phyloP scores from a whole-genome alignment of 1,284 basidiomycete genomes.

The Leucoagaricus sp. region DNA sequence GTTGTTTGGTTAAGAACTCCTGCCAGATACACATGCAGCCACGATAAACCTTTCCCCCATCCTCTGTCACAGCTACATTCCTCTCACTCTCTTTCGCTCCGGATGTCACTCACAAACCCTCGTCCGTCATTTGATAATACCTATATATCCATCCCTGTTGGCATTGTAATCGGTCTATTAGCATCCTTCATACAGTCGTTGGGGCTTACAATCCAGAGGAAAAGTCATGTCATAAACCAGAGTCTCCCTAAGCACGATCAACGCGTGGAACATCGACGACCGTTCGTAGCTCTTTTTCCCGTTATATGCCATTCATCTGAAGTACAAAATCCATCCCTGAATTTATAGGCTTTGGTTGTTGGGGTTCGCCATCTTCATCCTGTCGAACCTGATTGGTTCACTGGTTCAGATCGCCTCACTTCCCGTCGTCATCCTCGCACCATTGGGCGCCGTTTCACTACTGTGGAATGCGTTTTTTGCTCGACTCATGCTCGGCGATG shows the following conservation, averaged over 20 bases:
- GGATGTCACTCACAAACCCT: background rate
- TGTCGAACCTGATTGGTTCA: constrained; percentile 91
- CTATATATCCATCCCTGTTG: constrained; percentile 45
- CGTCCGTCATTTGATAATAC: background rate
- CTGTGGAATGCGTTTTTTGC: constrained; percentile 97
- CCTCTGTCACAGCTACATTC: background rate
- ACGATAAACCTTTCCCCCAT: constrained; percentile 2
- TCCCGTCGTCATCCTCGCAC: constrained; percentile 90
- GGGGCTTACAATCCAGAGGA: constrained; percentile 92
- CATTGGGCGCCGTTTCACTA: constrained; percentile 89
- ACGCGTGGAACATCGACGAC: constrained; percentile 74
- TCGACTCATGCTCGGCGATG: constrained; percentile 81
- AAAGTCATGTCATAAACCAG: constrained; percentile 91
- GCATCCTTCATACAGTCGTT: constrained; percentile 91
- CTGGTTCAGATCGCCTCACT: constrained; percentile 94
- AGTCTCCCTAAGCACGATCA: constrained; percentile 63
- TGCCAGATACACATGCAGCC: constrained; percentile 8
- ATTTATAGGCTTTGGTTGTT: constrained; percentile 73
- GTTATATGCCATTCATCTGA: background rate
- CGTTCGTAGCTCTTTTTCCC: constrained; percentile 48
- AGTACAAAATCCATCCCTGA: too few species aligned
- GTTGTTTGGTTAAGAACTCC: background rate
- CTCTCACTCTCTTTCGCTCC: background rate
- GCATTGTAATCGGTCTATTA: constrained; percentile 71
- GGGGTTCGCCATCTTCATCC: constrained; percentile 85